A percentile compares a stretch with the other conserved stretches of the same genome.
Evolutionary conservation across 73 alveolate genomes (phyloP).

Genomic region (Urostyla sp.): DNA sequence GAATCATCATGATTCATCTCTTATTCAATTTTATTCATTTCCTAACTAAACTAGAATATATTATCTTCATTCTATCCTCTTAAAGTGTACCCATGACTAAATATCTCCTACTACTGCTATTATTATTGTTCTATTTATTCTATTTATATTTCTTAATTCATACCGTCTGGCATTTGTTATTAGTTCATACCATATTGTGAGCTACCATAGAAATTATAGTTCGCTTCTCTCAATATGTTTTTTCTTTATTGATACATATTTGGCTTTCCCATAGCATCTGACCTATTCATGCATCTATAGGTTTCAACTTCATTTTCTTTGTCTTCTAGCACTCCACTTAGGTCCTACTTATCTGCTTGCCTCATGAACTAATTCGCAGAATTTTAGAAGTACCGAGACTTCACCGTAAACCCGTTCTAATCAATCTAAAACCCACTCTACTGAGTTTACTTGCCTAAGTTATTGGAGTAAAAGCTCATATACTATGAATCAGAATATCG

Average conservation of each 20-base stretch:
- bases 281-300: slow-evolving; percentile 12
- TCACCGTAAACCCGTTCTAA: slow-evolving; percentile 7
- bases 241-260: slow-evolving; percentile 10
- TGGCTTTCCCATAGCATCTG: slow-evolving; percentile 42
- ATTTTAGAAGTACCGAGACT: slow-evolving; percentile 15
- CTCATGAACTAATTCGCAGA: slow-evolving; percentile 43
- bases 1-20: too few relatives aligned
- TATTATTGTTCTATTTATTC: too few relatives aligned
- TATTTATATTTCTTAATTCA: too few relatives aligned
- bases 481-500: slow-evolving; percentile 50
- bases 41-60: too few relatives aligned
- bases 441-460: slow-evolving; percentile 18
- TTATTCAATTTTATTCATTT: too few relatives aligned
- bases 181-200: too few relatives aligned
- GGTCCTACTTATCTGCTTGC: background rate
- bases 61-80: too few relatives aligned
- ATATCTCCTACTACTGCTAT: too few relatives aligned
- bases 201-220: background rate
- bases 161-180: too few relatives aligned
- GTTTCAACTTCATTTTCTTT: slow-evolving; percentile 41
- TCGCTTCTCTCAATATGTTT: slow-evolving; percentile 23
- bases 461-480: slow-evolving; percentile 59
- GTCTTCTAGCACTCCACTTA: background rate
- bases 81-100: too few relatives aligned
- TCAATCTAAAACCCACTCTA: slow-evolving; percentile 6